These are phyloP conservation scores for Aspergillus sp. DNA, from an alignment of 2,329 filamentous ascomycete genomes.

Conservation along the genomic window DNA sequence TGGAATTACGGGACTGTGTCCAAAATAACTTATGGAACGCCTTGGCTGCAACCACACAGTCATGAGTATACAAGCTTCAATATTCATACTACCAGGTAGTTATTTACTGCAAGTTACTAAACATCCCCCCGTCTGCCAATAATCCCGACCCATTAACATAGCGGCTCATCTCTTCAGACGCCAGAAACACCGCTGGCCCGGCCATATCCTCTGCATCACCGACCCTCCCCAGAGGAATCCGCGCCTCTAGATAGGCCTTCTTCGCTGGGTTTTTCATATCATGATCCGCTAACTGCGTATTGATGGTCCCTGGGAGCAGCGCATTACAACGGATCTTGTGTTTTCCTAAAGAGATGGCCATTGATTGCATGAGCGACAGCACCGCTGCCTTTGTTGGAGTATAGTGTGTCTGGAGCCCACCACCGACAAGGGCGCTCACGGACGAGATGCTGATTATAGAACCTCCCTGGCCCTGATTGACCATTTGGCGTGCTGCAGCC, in stretches of 20 bases:
- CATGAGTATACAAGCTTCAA: too few species aligned
- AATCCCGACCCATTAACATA: conserved; percentile 82
- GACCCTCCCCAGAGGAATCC: conserved; percentile 74
- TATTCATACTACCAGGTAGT: too few species aligned
- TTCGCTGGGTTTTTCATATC: conserved; percentile 74
- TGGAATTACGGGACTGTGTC: too few species aligned
- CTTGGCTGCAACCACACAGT: too few species aligned
- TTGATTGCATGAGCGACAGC: conserved; percentile 77
- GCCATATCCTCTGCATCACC: conserved; percentile 71
- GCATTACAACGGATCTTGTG: conserved; percentile 81
- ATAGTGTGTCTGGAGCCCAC: conserved; percentile 77
- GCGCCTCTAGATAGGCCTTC: conserved; percentile 72
- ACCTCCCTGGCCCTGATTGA: conserved; percentile 68
- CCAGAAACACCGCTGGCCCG: conserved; percentile 82
- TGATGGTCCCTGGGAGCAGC: conserved; percentile 76
- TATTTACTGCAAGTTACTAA: conserved; percentile 76
- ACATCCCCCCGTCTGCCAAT: conserved; percentile 82
- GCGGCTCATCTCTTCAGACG: conserved; percentile 71
- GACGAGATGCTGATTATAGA: conserved; percentile 63
- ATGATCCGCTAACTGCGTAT: conserved; percentile 79
- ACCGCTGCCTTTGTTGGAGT: conserved; percentile 87
- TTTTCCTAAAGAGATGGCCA: conserved; percentile 73
- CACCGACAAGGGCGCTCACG: conserved; percentile 55
- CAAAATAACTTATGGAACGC: too few species aligned
- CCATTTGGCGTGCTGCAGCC: conserved; percentile 82